Conservation (phyloP, 805 yeast species). For the Kazachstania viticola region DNA sequence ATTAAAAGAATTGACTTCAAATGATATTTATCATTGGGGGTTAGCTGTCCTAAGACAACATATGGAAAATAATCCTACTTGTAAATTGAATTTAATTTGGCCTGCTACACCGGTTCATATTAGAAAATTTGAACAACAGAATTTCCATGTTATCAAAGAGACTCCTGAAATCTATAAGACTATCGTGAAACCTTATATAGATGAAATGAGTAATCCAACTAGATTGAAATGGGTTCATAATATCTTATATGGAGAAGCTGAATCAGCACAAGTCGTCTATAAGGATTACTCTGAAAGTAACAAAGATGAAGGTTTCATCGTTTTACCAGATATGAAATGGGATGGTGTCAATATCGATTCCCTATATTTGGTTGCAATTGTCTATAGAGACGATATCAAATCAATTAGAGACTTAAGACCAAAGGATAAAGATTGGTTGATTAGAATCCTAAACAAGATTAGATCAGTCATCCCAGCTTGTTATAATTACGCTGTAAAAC, state of each 20-base stretch:
- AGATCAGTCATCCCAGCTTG: slow-evolving; percentile 34
- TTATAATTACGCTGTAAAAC: slow-evolving; percentile 33
- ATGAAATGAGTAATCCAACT: slow-evolving; percentile 56
- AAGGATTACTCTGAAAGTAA: slow-evolving; percentile 42
- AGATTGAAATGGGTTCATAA: slow-evolving; percentile 85
- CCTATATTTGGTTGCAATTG: slow-evolving; percentile 69
- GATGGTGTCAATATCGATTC: slow-evolving; percentile 61
- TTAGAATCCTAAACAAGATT: slow-evolving; percentile 35
- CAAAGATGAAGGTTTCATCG: slow-evolving; percentile 52
- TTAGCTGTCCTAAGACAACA: slow-evolving; percentile 38
- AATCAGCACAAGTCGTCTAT: slow-evolving; percentile 63
- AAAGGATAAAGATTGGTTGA: slow-evolving; percentile 48
- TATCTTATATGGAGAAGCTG: slow-evolving; percentile 72
- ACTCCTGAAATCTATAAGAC: slow-evolving; percentile 64
- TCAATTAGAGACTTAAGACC: slow-evolving; percentile 65
- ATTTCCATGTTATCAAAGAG: slow-evolving; percentile 54
- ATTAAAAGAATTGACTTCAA: slow-evolving; percentile 39
- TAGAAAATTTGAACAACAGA: slow-evolving; percentile 55
- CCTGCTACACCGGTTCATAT: slow-evolving; percentile 89
- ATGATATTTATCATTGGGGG: slow-evolving; percentile 85
- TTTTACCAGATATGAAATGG: slow-evolving; percentile 97
- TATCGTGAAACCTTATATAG: slow-evolving; percentile 65
- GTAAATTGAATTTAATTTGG: slow-evolving; percentile 65
- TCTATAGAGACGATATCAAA: slow-evolving; percentile 53
- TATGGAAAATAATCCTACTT: slow-evolving; percentile 38